Base-by-base conservation (phyloP, 2,329 filamentous ascomycete species). In the Colletotrichum euphorbiae region DNA sequence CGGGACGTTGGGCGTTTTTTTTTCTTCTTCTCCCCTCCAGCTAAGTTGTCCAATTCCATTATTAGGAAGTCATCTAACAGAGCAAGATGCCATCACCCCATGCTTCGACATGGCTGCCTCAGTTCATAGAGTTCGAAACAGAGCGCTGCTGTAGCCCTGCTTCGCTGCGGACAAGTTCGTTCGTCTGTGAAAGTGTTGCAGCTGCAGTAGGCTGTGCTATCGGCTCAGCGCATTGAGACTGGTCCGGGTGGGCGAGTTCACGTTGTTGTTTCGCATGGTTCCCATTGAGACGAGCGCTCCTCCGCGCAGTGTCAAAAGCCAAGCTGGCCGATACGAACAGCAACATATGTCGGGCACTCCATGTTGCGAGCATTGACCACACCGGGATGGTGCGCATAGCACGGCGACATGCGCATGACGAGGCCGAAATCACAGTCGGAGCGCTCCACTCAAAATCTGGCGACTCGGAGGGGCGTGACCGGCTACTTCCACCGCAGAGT, bases 391-490 rank as follows among this genome's bases (percentile, higher is more conserved):
- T 33, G 36, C 48, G 66, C 62, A 56, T 69, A 62, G 61, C 62
- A 63, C 54, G 38, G 61, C 52, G n/a, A 69, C 51, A 65, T 65
- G 54, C 66, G 66, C 66, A 69, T 69, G 61, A 69, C 62, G 56
- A 42, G 48, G 55, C 66, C 66, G 66, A 69, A 55, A 69, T 69
- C 66, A 66, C 46, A 28, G 31, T 54, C 66, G 61, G 62, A 50
- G 33, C 7, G 48, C 28, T 31, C 66, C 66, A 56, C 66, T 50
- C 31, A 33, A 60, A 59, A 55, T 50, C 48, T 69, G 55, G 48
- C 48, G 48, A 69, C 54, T 60, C 66, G 66, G 61, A 67, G 51
- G 60, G 54, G 54, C 48, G 21, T 66, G 62, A 56, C 61, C 62
- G 66, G 66, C 38, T 33, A 66, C 66, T 66, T 69, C 38, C 9